Base-by-base conservation (phyloP, 2,329 filamentous ascomycete species). In the Hypoxylon sp. region DNA sequence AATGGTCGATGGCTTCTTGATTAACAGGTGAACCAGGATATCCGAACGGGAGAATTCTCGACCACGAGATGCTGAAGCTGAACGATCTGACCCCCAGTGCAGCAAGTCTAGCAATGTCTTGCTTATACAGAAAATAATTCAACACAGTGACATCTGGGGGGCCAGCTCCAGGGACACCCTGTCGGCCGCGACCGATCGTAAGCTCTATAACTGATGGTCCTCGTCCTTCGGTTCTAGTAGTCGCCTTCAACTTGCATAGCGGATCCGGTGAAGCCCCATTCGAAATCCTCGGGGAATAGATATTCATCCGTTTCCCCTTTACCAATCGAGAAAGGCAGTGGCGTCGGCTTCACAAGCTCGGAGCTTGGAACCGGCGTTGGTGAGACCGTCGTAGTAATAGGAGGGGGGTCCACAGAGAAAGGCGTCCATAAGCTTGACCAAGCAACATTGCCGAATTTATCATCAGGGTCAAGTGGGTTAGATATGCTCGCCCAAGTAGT, bases 41-140 rank as follows among this genome's bases (percentile, higher is more conserved):
- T 0, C 81, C 82, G 68, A 87, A 88, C 0, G 86, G 86, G 9
- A 88, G 72, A 44, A 88, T 85, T 5, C 85, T 78, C 1, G 83
- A 80, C 85, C 85, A 87, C 0, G 84, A 77, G 59, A 87, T 85
- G 3, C 82, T 84, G 67, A 87, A 87, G 2, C 83, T 83, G 73
- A 85, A 87, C 53, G 85, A 83, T 48, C 81, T 81, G 8, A 86
- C 80, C 0, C 86, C 86, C 75, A 88, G 81, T 2, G 83, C 80
- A 0, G 85, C 85, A 8, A 87, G 78, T 0, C 85, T 81, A 63
- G 83, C 84, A 47, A 88, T 86, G 46, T 87, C 84, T 75, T 87
- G 86, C 74, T 87, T 87, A 71, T 87, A 88, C 6, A 85, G 75
- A 66, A 86, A 87, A 72, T 87, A 87, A 61, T 86, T 82, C 75